Conservation (phyloP, 139 green algal species). For the Volvox africanus region DNA sequence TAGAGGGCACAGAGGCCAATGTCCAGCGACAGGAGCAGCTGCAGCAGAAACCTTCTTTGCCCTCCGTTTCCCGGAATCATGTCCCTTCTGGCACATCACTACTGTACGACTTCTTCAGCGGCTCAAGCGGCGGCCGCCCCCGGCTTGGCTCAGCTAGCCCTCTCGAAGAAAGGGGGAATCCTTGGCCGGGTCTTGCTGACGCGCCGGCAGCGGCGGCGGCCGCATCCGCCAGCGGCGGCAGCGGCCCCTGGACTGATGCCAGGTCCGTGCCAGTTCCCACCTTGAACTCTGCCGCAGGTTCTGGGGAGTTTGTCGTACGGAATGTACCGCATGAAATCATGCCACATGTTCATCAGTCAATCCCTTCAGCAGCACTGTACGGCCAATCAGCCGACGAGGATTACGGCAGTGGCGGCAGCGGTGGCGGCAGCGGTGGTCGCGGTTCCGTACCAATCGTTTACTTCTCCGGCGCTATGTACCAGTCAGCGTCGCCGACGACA, state of each 20-base stretch:
- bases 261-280: no score
- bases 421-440: not conserved
- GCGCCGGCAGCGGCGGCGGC: no score
- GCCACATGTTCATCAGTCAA: no score
- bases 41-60: not conserved
- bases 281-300: no score
- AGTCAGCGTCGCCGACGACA: not conserved
- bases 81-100: not conserved
- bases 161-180: no score
- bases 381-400: not conserved
- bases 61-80: not conserved
- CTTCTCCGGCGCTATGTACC: slow-evolving; percentile 29
- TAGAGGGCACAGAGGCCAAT: no score
- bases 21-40: not conserved
- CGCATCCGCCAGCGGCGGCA: not conserved
- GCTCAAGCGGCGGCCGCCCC: not conserved
- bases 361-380: no score
- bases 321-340: no score
- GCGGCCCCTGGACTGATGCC: not conserved
- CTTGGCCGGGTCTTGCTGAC: not conserved
- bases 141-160: not conserved
- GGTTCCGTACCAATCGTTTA: not conserved
- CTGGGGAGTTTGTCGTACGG: no score
- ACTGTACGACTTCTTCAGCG: slow-evolving; percentile 37
- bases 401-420: not conserved